Evolutionary conservation across 2,329 filamentous ascomycete species (phyloP).

Genomic region (Xylariaceae sp.): DNA sequence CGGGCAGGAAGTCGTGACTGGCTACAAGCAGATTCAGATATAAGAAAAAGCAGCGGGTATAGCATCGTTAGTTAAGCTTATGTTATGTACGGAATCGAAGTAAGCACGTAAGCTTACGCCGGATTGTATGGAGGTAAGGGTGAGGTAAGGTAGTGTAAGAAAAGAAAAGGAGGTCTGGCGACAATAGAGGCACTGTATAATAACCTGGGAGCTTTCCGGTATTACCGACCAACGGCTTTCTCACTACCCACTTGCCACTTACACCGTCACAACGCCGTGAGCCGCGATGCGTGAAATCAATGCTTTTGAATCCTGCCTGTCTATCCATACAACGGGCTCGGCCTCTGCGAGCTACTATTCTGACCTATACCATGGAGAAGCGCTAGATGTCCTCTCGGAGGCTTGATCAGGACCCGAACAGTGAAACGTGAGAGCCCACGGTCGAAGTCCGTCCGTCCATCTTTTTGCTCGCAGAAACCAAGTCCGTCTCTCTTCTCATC

Average conservation of each 20-base stretch:
- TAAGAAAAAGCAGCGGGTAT: no score
- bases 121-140: not conserved
- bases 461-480: not conserved
- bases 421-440: not conserved
- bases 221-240: not conserved
- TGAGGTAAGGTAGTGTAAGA: not conserved
- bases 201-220: not conserved
- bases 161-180: no score
- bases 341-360: not conserved
- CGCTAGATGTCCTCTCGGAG: not conserved
- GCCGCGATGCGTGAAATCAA: not conserved
- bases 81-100: not conserved
- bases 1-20: not conserved
- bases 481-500: not conserved
- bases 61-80: not conserved
- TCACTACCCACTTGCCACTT: not conserved
- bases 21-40: no score
- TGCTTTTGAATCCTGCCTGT: not conserved
- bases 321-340: not conserved
- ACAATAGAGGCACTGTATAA: not conserved
- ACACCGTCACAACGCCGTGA: not conserved
- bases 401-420: not conserved
- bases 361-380: not conserved
- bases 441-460: not conserved
- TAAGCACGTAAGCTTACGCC: not conserved